Base-by-base conservation (phyloP, 441 rosid genomes). In the Viola pubescens region DNA sequence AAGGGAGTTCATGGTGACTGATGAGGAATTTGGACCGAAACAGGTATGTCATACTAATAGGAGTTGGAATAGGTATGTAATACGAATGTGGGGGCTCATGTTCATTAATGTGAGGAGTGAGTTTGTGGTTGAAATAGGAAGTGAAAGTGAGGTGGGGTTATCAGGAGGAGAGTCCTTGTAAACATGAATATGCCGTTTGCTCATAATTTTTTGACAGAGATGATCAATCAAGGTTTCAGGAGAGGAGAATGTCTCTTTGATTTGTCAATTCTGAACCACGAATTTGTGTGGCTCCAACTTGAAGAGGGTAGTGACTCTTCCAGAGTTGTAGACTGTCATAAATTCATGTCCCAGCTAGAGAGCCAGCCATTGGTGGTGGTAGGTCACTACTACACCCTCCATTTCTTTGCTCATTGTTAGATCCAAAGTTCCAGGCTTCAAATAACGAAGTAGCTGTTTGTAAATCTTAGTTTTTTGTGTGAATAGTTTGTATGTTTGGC, bases 81-180 rank as follows among this genome's bases (percentile, higher is more conserved):
- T 3, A 9, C 9, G 52, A 45, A 55, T 19, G 54, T 58, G 75
- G 80, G 70, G 71, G 58, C 53, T 16, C 43, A 12, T 65, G 37
- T 55, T 4, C 70, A 78, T 80, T 60, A 79, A 75, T 76, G 73
- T 66, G 81, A 77, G 69, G 70, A 68, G 69, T 39, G 16, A 80
- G 83, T 75, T 5, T 85, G 85, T 79, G 88, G 90, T 58, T 70
- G 6, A 68, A 0, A 70, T 59, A 57, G 56, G 59, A 43, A 6
- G 7, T 4, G 54, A 9, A 63, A 52, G 54, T 41, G 61, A 75
- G 71, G 37, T 60, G 73, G 70, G 74, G 71, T 67, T 43, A 34
- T 50, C 59, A 62, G 45, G 1, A 34, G 44, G 37, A 7, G 50
- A 39, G 58, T 62, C 57, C 53, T 44, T 60, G 12, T 10, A 12